Evolutionary conservation across 768 basidiomycete genomes (phyloP).

Genomic region (Lactarius trivialis): DNA sequence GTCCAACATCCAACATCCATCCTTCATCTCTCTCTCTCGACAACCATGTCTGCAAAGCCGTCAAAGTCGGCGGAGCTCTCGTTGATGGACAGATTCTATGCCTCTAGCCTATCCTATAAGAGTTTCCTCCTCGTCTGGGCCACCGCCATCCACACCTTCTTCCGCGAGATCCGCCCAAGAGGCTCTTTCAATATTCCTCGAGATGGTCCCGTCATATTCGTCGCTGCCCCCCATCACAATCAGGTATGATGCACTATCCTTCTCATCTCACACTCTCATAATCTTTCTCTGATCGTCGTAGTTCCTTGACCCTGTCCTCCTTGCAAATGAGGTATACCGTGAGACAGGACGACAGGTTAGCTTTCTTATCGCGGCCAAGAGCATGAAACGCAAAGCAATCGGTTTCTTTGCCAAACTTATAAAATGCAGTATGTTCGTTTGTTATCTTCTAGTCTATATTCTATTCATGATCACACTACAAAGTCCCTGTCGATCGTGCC

Average conservation of each 20-base stretch:
- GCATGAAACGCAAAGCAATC: conserved; percentile 71
- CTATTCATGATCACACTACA: not conserved
- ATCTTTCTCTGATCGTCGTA: conserved; percentile 29
- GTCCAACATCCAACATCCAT: not conserved
- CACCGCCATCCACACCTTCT: conserved; percentile 83
- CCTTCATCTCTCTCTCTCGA: not conserved
- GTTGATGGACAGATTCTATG: conserved; percentile 9
- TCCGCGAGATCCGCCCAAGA: conserved; percentile 88
- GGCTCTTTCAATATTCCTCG: conserved; percentile 90
- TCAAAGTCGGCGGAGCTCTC: not conserved
- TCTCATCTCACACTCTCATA: not conserved
- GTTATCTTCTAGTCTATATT: not conserved
- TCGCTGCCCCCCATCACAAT: conserved; percentile 88
- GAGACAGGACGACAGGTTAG: conserved; percentile 76
- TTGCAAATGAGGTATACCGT: conserved; percentile 75
- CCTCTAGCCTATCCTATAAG: conserved; percentile 45
- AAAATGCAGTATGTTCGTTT: conserved; percentile 65
- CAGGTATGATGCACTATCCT: conserved; percentile 45
- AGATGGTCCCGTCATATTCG: conserved; percentile 88
- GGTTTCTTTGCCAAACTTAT: conserved; percentile 74
- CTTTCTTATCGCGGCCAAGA: conserved; percentile 84
- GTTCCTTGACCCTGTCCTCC: conserved; percentile 87
- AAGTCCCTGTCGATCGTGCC: conserved; percentile 91
- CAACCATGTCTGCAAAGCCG: not conserved
- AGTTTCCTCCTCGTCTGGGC: conserved; percentile 78